Base-by-base conservation (phyloP, 129 eudicot genomes). In the Centrapalus pauciflorus region DNA sequence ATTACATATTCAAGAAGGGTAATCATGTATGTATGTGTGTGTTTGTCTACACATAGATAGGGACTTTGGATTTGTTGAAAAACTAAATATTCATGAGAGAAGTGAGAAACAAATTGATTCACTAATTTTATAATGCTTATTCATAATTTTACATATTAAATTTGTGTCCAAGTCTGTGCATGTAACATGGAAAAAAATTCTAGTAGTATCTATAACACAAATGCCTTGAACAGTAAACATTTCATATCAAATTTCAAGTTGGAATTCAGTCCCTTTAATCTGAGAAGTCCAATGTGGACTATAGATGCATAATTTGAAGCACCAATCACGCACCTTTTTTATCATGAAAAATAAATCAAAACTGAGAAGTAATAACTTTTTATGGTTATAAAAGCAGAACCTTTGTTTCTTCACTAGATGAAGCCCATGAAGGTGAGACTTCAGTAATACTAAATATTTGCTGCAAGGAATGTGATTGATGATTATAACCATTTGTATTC, bases 331-430 rank as follows among this genome's bases (percentile, higher is more conserved):
- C 23, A 27, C 66, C 48, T 33, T 25, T 24, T 5, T 24, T 19
- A 58, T n/a, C 27, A 32, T 16, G 34, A 60, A 27, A 29, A 49
- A 3, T 17, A 21, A n/a, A 16, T 75, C 14, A 65, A 11, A 30
- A 21, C 48, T 12, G 50, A 52, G 20, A 48, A 7, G 45, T 3
- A n/a, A 64, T 16, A 56, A 25, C 32, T 59, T 0, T 5, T 55
- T 64, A 67, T 3, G 51, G 37, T 57, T 33, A 61, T 6, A 49
- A 3, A 57, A 50, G 76, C 65, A 50, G 14, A 57, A 93, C 99
- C 99, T 93, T 93, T 71, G 99, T 89, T 61, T 80, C 92, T 79
- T 93, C 96, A 56, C 55, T 77, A 26, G 99, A 76, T 67, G 66
- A 71, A 64, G 92, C 99, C 87, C 84, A 89, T 41, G 99, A 55